Base-by-base conservation (phyloP, 208 protist genomes). In the Crithidia thermophila region DNA sequence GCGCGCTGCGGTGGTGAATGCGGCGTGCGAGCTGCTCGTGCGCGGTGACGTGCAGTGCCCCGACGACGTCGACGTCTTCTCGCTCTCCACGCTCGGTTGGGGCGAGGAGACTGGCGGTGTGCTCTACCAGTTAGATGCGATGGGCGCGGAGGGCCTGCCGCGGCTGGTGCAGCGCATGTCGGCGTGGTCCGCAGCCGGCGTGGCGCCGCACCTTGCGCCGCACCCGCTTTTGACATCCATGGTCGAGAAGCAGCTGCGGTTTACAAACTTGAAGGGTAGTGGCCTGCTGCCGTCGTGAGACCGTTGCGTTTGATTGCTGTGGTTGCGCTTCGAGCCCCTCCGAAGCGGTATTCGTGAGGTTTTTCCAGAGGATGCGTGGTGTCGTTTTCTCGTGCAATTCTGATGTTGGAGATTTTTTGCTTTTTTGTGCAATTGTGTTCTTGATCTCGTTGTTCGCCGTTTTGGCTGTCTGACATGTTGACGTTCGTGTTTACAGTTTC, bases 61-160 rank as follows among this genome's bases (percentile, higher is more conserved):
- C 10, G 72, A 51, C 7, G 89, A 91, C 42, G 57, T 86, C 4
- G 88, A 92, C 65, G 25, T 77, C 16, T 55, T 94, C 9, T 84
- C 82, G 5, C 71, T 90, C 30, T 78, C 77, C 25, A 83, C 82
- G 27, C 80, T 94, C 9, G 82, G 85, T 11, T 88, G 88, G 74
- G 42, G 66, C 20, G 75, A 84, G 46, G 79, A 68, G 52, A 85
- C 77, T 4, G 88, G 88, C 46, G 89, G 89, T 6, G 81, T 82
- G 18, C 69, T 94, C 5, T 72, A 60, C 36, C 60, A 82, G 28
- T 20, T 88, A 36, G 80, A 84, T 33, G 78, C 89, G 47, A 20
- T 43, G 14, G 52, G 58, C 2, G 58, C 58, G 16, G 68, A 63
- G 14, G 80, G 79, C 6, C 67, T 87, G 37, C 71, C 59, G 10